Percentiles rank a stretch among this genome's conserved stretches.
Conservation (phyloP, 805 yeast genomes). For the Wickerhamomyces bisporus region DNA sequence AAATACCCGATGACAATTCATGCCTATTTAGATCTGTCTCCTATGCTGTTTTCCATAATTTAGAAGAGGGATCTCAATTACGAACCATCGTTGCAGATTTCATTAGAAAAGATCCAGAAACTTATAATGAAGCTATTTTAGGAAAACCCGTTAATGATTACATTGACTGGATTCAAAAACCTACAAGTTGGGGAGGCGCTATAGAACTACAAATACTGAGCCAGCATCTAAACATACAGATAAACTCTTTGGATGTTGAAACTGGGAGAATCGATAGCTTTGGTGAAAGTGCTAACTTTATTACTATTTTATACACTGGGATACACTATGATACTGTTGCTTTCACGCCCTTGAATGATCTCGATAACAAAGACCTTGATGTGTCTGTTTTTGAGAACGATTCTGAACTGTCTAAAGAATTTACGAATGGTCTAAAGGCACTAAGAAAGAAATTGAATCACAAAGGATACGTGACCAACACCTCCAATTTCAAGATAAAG, state of each 20-base stretch:
- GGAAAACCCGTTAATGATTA: slow-evolving; percentile 48
- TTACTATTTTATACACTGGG: slow-evolving; percentile 60
- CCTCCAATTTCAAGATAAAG: slow-evolving; percentile 48
- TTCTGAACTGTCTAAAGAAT: slow-evolving; percentile 26
- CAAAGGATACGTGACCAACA: slow-evolving; percentile 59
- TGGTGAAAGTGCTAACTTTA: slow-evolving; percentile 33
- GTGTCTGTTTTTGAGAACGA: slow-evolving; percentile 37
- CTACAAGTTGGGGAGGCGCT: slow-evolving; percentile 79
- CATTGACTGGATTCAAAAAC: slow-evolving; percentile 52
- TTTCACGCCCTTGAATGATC: slow-evolving; percentile 21
- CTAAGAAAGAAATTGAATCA: slow-evolving; percentile 42
- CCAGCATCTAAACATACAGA: slow-evolving; percentile 42
- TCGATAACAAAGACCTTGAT: slow-evolving; percentile 31
- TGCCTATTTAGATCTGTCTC: slow-evolving; percentile 67
- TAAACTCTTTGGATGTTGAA: slow-evolving; percentile 61
- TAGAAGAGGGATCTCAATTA: slow-evolving; percentile 41
- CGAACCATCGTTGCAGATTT: slow-evolving; percentile 46
- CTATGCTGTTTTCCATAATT: slow-evolving; percentile 41
- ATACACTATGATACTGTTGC: slow-evolving; percentile 67
- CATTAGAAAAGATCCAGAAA: slow-evolving; percentile 37
- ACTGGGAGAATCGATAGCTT: slow-evolving; percentile 54
- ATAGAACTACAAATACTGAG: slow-evolving; percentile 66
- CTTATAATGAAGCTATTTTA: slow-evolving; percentile 51
- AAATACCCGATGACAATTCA: slow-evolving; percentile 73
- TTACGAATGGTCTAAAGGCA: slow-evolving; percentile 33